Evolutionary conservation across 257 asterid genomes (phyloP).

Genomic region (Plectranthus barbatus): DNA sequence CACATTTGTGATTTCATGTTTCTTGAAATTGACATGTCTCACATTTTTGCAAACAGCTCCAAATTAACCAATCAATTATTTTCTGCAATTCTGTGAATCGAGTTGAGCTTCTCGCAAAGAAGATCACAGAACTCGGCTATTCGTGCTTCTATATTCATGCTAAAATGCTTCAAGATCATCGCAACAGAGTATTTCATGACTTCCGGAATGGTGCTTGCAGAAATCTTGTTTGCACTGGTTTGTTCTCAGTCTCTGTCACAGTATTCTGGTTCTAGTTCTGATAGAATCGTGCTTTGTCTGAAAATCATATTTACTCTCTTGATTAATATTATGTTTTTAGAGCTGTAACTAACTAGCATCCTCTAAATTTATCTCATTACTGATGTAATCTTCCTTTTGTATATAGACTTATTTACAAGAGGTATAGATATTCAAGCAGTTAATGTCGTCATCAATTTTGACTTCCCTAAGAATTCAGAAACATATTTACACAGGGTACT

Average conservation of each 20-base stretch:
- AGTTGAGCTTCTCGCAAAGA: constrained; percentile 70
- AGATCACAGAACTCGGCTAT: constrained; percentile 78
- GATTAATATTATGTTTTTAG: neutral
- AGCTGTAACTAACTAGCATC: neutral
- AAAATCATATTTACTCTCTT: neutral
- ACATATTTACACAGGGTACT: constrained; percentile 79
- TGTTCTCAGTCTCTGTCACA: constrained; percentile 5
- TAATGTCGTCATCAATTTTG: constrained; percentile 76
- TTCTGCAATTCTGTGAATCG: constrained; percentile 79
- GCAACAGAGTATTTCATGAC: constrained; percentile 76
- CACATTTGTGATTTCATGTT: constrained; percentile 4
- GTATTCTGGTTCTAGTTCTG: neutral
- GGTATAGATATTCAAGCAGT: constrained; percentile 89
- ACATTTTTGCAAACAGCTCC: constrained; percentile 42
- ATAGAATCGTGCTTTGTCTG: neutral
- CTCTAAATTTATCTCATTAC: neutral
- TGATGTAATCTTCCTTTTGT: neutral
- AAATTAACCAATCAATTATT: constrained; percentile 71
- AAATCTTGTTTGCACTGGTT: constrained; percentile 83
- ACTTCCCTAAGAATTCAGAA: constrained; percentile 75
- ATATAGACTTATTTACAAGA: constrained; percentile 69
- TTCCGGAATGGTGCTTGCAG: constrained; percentile 81
- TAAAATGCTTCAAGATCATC: constrained; percentile 76
- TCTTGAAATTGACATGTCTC: neutral
- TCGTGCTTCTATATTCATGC: constrained; percentile 83